Evolutionary conservation across 768 basidiomycete species (phyloP), one percentile per base, ranked within the genome.

Genomic region (Tephrocybe sp.): DNA sequence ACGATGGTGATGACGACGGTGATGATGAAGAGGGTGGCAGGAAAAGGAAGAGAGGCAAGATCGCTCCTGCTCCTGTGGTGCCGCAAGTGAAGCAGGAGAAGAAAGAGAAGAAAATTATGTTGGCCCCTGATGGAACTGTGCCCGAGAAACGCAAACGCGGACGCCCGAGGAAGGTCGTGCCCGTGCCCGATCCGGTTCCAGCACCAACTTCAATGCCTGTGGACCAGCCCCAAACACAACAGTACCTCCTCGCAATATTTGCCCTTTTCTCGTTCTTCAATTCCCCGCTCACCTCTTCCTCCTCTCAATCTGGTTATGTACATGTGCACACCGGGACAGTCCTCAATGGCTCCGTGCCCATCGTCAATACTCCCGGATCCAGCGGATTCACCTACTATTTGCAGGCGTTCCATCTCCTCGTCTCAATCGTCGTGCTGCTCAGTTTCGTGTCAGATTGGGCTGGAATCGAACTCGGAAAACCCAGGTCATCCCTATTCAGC

Each of bases 221-320:
- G 13, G 45, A 34, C 27, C 44, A 48, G 24, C 12, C 6, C 38
- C 66, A 68, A 27, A 39, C 51, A 12, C 75, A 72, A 21, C 89
- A 90, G 53, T 91, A 87, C 64, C 83, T 92, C 44, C 80, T 93
- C 39, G 89, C 88, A 22, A 82, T 82, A 22, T 92, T 92, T 59
- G 87, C 88, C 0, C 74, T 92, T 46, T 90, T 93, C 69, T 91
- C 88, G 0, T 87, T 92, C 69, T 89, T 91, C 73, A 90, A 88
- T 58, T 87, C 85, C 0, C 83, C 87, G 2, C 64, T 88, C 15
- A 75, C 84, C 3, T 66, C 69, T 9, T 54, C 74, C 1, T 64
- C 70, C 5, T 60, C 64, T 9, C 47, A 62, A 19, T 43, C 64
- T 3, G n/a, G n/a, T n/a, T n/a, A n/a, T n/a, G 63, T 64, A 25